Percentiles rank a stretch among this genome's conserved stretches.
Conservation (phyloP, 2,329 filamentous ascomycete genomes). For the Ceratocystis huliohia region DNA sequence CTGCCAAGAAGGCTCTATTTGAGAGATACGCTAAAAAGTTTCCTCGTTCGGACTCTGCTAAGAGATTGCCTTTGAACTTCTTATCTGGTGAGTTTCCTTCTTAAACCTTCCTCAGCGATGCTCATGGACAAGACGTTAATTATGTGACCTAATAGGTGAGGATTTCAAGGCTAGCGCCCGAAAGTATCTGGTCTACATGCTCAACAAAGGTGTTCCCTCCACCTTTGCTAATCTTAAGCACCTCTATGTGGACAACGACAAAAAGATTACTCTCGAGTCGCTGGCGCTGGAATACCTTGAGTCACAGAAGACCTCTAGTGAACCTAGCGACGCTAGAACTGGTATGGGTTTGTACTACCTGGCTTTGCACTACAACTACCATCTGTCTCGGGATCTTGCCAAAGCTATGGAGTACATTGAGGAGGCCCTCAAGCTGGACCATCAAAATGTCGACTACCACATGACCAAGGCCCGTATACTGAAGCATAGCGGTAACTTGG, state of each 20-base stretch:
- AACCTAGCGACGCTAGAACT: slow-evolving; percentile 41
- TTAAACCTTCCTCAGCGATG: not conserved
- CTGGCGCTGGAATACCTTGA: slow-evolving; percentile 68
- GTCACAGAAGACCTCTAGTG: slow-evolving; percentile 36
- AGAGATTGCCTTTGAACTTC: slow-evolving; percentile 81
- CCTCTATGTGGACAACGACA: slow-evolving; percentile 65
- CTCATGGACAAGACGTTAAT: slow-evolving; percentile 19
- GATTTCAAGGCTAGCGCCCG: slow-evolving; percentile 69
- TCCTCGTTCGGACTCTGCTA: slow-evolving; percentile 71
- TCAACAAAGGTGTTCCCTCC: slow-evolving; percentile 86
- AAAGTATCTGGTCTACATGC: slow-evolving; percentile 67
- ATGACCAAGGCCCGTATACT: slow-evolving; percentile 92
- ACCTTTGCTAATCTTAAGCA: slow-evolving; percentile 96
- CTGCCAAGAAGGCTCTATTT: slow-evolving; percentile 58
- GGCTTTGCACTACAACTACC: slow-evolving; percentile 93
- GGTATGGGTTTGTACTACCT: slow-evolving; percentile 67
- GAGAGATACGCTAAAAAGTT: slow-evolving; percentile 67
- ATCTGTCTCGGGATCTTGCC: slow-evolving; percentile 66
- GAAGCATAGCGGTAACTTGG: slow-evolving; percentile 73
- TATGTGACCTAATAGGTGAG: slow-evolving; percentile 41
- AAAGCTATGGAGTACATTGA: slow-evolving; percentile 77
- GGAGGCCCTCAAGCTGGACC: slow-evolving; percentile 65
- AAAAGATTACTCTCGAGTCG: slow-evolving; percentile 62
- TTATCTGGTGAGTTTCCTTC: slow-evolving; percentile 44
- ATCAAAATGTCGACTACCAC: slow-evolving; percentile 76